Percentiles rank a stretch among this genome's conserved stretches.
These are phyloP conservation scores for Amanita pseudoporphyria DNA, from an alignment of 768 basidiomycete genomes.

Conservation along the genomic window DNA sequence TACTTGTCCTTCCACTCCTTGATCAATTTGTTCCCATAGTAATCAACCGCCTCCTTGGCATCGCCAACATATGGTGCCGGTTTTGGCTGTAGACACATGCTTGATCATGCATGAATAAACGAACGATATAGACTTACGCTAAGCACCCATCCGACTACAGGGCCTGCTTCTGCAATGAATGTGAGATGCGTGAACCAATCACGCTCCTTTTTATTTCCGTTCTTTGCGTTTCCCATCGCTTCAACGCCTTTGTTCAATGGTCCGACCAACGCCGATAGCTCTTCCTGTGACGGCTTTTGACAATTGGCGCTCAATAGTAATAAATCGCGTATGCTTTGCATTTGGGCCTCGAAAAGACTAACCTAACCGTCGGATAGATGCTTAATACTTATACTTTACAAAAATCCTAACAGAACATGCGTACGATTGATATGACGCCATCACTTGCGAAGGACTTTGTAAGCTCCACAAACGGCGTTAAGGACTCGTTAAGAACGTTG, in stretches of 20 bases:
- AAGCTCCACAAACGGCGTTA: conserved; percentile 67
- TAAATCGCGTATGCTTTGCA: conserved; percentile 57
- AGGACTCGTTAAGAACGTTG: conserved; percentile 57
- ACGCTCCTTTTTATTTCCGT: conserved; percentile 66
- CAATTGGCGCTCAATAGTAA: conserved; percentile 61
- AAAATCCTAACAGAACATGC: conserved; percentile 14
- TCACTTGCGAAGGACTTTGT: conserved; percentile 61
- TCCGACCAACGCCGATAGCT: conserved; percentile 45
- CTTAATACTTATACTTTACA: background rate
- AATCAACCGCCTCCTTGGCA: conserved; percentile 77
- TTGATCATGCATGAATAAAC: background rate
- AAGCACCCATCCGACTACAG: conserved; percentile 82
- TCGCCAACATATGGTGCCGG: conserved; percentile 76
- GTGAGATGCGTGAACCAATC: conserved; percentile 80
- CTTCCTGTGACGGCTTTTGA: conserved; percentile 65
- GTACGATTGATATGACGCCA: conserved; percentile 72
- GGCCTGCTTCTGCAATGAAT: conserved; percentile 72
- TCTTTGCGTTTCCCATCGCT: conserved; percentile 73
- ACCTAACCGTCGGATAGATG: conserved; percentile 47
- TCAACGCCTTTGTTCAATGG: conserved; percentile 68
- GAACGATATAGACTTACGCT: conserved; percentile 43
- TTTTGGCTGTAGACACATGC: conserved; percentile 42
- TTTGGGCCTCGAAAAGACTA: conserved; percentile 54
- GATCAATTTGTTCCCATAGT: conserved; percentile 84
- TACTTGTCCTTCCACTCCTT: conserved; percentile 93